A percentile compares a stretch with the other conserved stretches of the same genome.
Evolutionary conservation across 805 yeast genomes (phyloP).

Genomic region (Ogataea paradorogensis): DNA sequence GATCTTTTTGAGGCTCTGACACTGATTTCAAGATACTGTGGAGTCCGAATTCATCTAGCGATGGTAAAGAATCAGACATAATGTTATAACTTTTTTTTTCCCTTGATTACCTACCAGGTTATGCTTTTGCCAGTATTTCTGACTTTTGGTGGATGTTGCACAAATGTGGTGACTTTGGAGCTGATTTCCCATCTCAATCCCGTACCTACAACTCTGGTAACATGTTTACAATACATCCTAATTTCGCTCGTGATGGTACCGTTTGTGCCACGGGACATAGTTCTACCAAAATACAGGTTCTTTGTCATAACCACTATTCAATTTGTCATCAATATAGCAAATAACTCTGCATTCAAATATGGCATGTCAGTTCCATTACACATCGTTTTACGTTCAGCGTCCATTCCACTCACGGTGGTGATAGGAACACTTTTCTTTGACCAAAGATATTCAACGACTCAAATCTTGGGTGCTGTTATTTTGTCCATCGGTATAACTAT

Average conservation of each 20-base stretch:
- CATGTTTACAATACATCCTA: constrained; percentile 55
- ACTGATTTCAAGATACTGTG: constrained; percentile 23
- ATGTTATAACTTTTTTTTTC: background rate
- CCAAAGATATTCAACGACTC: constrained; percentile 43
- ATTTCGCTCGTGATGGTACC: constrained; percentile 45
- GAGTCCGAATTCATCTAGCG: constrained; percentile 28
- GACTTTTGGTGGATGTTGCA: constrained; percentile 73
- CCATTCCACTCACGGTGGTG: constrained; percentile 58
- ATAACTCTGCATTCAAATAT: constrained; percentile 56
- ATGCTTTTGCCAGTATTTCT: constrained; percentile 20
- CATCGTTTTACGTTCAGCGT: constrained; percentile 62
- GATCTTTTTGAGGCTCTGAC: constrained; percentile 24
- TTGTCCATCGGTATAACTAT: constrained; percentile 56
- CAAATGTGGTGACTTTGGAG: constrained; percentile 65
- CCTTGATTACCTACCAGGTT: no score
- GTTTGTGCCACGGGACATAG: constrained; percentile 30
- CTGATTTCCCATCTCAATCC: constrained; percentile 40
- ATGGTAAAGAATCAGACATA: constrained; percentile 21
- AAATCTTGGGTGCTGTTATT: constrained; percentile 48
- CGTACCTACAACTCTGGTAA: constrained; percentile 47
- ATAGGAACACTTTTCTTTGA: constrained; percentile 48
- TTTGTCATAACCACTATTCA: constrained; percentile 46
- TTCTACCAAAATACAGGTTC: constrained; percentile 44
- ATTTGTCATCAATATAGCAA: constrained; percentile 49
- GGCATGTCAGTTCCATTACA: constrained; percentile 65